Evolutionary conservation across 139 green algal genomes (phyloP).

Genomic region (Micractinium sp.): DNA sequence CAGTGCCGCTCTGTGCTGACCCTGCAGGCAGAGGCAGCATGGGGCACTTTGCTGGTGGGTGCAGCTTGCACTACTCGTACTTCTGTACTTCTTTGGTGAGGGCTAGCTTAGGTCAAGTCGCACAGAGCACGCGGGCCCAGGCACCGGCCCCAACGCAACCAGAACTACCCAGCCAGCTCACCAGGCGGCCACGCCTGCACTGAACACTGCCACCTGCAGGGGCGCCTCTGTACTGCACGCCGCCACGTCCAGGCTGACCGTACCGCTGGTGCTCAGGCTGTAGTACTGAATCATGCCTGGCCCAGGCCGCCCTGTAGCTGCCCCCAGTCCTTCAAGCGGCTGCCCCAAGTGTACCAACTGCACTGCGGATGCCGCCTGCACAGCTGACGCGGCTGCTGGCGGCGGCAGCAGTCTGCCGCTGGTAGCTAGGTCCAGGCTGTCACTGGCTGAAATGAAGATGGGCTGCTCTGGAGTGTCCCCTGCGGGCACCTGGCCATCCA

Average conservation of each 20-base stretch:
- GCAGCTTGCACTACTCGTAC: too few relatives aligned
- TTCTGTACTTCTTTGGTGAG: too few relatives aligned
- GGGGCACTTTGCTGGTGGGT: too few relatives aligned
- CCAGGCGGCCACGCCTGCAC: background rate
- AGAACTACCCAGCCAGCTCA: background rate
- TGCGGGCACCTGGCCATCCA: background rate
- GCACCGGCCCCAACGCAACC: too few relatives aligned
- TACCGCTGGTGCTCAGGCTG: background rate
- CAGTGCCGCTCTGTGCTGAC: background rate
- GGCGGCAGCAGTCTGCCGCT: background rate
- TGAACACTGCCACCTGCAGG: conserved; percentile 1
- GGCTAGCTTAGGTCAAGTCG: too few relatives aligned
- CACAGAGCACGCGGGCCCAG: background rate
- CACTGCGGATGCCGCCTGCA: background rate
- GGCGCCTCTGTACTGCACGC: background rate
- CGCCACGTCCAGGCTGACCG: background rate
- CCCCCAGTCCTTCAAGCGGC: background rate
- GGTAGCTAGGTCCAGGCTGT: background rate
- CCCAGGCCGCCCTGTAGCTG: background rate
- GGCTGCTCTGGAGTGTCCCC: background rate
- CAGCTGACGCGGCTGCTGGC: background rate
- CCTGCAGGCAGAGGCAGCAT: background rate
- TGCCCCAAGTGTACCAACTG: background rate
- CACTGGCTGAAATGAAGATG: background rate
- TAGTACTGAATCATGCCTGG: background rate